Percentiles rank a stretch among this genome's conserved stretches.
Conservation (phyloP, 108 stramenopile species). For the Phaeodactylum tricornutum region DNA sequence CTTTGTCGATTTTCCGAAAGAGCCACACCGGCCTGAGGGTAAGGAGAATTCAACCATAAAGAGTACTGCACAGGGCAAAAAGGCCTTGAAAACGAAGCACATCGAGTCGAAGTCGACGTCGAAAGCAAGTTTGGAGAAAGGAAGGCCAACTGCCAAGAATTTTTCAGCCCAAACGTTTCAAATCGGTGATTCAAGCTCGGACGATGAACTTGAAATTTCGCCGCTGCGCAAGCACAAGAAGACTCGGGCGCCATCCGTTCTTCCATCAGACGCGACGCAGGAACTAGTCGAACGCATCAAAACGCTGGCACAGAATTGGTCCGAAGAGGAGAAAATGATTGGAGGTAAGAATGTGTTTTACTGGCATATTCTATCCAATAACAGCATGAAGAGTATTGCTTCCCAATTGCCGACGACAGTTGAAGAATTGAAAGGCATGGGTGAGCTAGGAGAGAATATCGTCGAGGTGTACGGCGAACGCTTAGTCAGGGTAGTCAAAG, state of each 20-base stretch:
- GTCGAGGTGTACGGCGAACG: conserved; percentile 74
- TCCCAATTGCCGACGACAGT: conserved; percentile 46
- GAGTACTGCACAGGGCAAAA: conserved; percentile 3
- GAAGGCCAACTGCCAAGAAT: background rate
- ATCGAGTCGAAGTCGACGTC: conserved; percentile 12
- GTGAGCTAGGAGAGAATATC: conserved; percentile 54
- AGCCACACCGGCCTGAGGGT: conserved; percentile 1
- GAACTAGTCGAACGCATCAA: conserved; percentile 47
- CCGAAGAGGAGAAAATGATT: conserved; percentile 68
- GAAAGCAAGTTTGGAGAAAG: conserved; percentile 3
- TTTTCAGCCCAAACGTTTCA: background rate
- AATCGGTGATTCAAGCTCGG: conserved; percentile 3
- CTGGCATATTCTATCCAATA: conserved; percentile 74
- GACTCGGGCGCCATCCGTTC: conserved; percentile 7
- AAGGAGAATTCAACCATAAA: conserved; percentile 12
- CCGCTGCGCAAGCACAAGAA: no score
- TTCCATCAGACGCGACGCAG: conserved; percentile 43
- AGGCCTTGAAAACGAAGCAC: no score
- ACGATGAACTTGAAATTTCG: background rate
- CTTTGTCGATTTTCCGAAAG: conserved; percentile 56
- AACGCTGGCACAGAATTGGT: conserved; percentile 59
- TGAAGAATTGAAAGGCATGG: conserved; percentile 59
- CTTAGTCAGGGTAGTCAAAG: conserved; percentile 46
- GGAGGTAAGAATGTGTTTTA: conserved; percentile 66
- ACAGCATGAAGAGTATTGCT: conserved; percentile 55